Conservation (phyloP, 495 filamentous ascomycete species). For the Emericellopsis terricola region DNA sequence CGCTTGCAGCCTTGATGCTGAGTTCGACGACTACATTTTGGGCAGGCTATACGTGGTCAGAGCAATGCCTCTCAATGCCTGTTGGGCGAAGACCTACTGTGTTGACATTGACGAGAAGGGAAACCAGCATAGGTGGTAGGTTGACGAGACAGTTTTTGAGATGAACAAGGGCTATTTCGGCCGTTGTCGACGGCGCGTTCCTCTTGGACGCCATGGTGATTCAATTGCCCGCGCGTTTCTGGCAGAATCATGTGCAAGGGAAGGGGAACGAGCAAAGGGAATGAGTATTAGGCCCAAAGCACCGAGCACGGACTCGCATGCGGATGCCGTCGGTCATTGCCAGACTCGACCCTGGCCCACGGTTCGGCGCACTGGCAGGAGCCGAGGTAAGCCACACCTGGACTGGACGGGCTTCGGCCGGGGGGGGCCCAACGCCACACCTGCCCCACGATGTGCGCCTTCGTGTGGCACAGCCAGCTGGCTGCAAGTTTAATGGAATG, state of each 20-base stretch:
- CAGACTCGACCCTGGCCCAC: too few species aligned
- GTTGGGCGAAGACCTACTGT: conserved; percentile 36
- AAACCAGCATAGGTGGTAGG: conserved; percentile 68
- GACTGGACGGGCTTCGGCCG: too few species aligned
- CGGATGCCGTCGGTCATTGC: too few species aligned
- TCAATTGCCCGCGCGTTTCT: too few species aligned
- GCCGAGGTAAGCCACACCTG: neutral
- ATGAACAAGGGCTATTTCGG: conserved; percentile 62
- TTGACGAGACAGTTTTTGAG: conserved; percentile 92
- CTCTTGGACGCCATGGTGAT: conserved; percentile 38
- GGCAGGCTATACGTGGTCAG: conserved; percentile 36
- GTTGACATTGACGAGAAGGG: conserved; percentile 70
- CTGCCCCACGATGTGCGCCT: neutral
- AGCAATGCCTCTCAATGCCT: neutral
- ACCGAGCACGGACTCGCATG: too few species aligned
- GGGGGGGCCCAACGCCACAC: neutral
- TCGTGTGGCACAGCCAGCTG: neutral
- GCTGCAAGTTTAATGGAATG: neutral
- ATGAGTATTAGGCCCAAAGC: too few species aligned
- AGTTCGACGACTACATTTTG: conserved; percentile 96
- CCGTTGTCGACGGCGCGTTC: conserved; percentile 47
- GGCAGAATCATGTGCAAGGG: too few species aligned
- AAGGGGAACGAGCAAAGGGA: too few species aligned
- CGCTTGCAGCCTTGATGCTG: conserved; percentile 28
- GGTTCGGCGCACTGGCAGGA: neutral